These are phyloP conservation scores for Colletotrichum siamense DNA, from an alignment of 2,329 filamentous ascomycete genomes.

Conservation along the genomic window DNA sequence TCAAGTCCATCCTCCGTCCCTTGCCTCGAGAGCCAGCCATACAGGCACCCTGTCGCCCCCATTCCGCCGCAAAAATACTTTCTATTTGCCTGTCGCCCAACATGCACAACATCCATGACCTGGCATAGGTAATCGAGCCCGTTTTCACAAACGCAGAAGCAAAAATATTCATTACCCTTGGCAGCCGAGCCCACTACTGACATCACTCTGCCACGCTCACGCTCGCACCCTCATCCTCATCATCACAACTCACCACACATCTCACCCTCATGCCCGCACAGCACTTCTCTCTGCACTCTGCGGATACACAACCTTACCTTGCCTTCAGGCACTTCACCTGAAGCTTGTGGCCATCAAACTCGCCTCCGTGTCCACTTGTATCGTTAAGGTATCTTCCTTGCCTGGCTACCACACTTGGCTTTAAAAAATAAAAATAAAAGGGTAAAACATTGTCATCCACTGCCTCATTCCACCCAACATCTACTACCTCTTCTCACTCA, in stretches of 20 bases:
- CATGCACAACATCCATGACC: neutral
- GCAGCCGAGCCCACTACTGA: slow-evolving; percentile 9
- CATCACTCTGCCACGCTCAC: slow-evolving; percentile 3
- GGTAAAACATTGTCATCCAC: neutral
- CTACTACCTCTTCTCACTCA: neutral
- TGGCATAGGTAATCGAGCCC: neutral
- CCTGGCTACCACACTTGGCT: neutral
- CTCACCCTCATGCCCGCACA: neutral
- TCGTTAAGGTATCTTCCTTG: neutral
- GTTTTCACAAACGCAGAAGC: neutral
- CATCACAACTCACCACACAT: neutral
- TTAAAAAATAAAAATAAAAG: neutral
- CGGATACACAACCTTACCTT: neutral
- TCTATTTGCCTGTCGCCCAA: neutral
- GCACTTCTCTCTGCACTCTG: neutral
- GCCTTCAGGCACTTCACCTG: neutral
- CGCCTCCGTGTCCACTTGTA: neutral
- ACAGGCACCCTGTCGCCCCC: neutral
- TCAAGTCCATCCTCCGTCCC: neutral
- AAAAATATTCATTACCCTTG: neutral
- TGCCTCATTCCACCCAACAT: neutral
- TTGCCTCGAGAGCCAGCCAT: neutral
- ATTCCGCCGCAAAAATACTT: neutral
- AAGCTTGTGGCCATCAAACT: neutral
- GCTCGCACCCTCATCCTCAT: neutral